Evolutionary conservation across 129 eudicot genomes (phyloP), one percentile per base, ranked within the genome.

Genomic region (Silybum marianum): DNA sequence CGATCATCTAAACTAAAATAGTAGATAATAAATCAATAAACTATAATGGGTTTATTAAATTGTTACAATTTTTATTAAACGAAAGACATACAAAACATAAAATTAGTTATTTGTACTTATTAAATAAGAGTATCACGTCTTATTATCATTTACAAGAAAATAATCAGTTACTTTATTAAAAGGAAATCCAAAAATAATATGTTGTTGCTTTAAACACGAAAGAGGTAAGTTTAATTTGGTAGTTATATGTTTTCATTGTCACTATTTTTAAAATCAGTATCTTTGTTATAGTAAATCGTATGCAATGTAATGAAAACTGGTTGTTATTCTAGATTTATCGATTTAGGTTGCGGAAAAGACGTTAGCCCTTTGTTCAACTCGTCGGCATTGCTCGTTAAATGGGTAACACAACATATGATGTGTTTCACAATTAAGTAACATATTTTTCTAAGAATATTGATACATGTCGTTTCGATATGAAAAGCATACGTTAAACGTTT

Each of bases 361-460:
- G 30, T 79, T 11, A 79, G 51, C 76, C 51, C 69, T 24, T n/a
- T 36, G 28, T 42, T 10, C 10, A 18, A 69, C 30, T 28, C 32
- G 28, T 23, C 36, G 23, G 70, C 71, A 22, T 69, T 54, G 22
- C 67, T 69, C 25, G 69, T 46, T 79, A 30, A 74, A 79, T 32
- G 70, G 30, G 75, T 21, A 25, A 42, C 71, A 25, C 63, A 36
- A 11, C 48, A 30, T 70, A 22, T 79, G 76, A 24, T 21, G 48
- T 79, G 83, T 71, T 79, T 79, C 71, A 73, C 25, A 69, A 32
- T 79, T 70, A 54, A 0, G 14, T 25, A 70, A 71, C 71, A 71
- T 71, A 51, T 6, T 7, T 69, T 79, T 79, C 76, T 46, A 67
- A 68, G 26, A 78, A 42, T 44, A 68, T 25, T 0, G 4, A 78